These are phyloP conservation scores for Oryza meyeriana DNA, from an alignment of 176 grass and related monocot genomes.

Conservation along the genomic window DNA sequence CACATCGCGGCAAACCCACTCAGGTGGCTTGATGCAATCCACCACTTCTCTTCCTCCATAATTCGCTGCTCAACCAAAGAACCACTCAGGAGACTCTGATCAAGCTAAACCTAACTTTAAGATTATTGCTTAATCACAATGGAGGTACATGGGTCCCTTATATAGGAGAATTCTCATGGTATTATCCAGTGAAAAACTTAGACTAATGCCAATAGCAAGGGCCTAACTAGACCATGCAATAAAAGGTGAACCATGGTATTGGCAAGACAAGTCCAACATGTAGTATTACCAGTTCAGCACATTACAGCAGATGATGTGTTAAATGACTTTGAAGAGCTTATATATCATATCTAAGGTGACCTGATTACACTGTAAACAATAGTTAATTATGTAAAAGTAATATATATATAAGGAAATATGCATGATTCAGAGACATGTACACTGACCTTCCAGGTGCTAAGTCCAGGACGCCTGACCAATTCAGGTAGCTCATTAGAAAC, in stretches of 20 bases:
- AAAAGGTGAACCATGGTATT: background rate
- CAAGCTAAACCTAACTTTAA: too few relatives aligned
- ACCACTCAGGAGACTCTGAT: too few relatives aligned
- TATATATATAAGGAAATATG: background rate
- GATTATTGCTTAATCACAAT: too few relatives aligned
- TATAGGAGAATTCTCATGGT: too few relatives aligned
- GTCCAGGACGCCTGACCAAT: slow-evolving; percentile 74
- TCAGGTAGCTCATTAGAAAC: slow-evolving; percentile 78
- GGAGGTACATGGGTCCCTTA: too few relatives aligned
- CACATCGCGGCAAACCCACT: too few relatives aligned
- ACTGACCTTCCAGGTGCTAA: slow-evolving; percentile 89
- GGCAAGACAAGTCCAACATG: background rate
- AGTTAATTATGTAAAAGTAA: background rate
- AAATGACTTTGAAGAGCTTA: background rate
- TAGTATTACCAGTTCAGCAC: background rate
- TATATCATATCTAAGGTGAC: background rate
- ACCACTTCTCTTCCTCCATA: too few relatives aligned
- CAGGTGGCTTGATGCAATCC: too few relatives aligned
- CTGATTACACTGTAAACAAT: background rate
- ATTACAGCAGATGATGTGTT: background rate
- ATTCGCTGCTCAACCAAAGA: too few relatives aligned
- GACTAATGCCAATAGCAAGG: background rate
- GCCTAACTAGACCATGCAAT: background rate
- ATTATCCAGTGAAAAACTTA: background rate
- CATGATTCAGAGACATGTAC: slow-evolving; percentile 18